A percentile compares a stretch with the other conserved stretches of the same genome.
Evolutionary conservation across 345 rosid genomes (phyloP).

Genomic region (Citrus reticulata): DNA sequence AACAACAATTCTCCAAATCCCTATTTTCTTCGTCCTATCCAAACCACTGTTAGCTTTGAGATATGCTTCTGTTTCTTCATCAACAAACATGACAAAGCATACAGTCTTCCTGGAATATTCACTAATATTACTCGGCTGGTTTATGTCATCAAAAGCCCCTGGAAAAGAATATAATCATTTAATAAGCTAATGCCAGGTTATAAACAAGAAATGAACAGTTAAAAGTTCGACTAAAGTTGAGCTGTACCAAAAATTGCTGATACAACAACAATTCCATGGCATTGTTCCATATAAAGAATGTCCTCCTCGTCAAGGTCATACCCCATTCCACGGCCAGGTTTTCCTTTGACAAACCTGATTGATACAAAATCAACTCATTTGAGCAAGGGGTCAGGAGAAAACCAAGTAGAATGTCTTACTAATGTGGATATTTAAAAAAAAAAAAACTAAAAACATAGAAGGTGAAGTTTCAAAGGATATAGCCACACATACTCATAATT

Average conservation of each 20-base stretch:
- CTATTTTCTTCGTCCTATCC: slow-evolving; percentile 51
- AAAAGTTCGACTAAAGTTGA: slow-evolving; percentile 10
- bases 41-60: slow-evolving; percentile 60
- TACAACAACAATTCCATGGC: slow-evolving; percentile 85
- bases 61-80: slow-evolving; percentile 87
- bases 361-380: background rate
- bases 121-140: slow-evolving; percentile 82
- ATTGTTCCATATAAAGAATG: slow-evolving; percentile 85
- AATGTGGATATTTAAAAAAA: background rate
- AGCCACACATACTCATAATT: background rate
- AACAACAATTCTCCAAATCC: slow-evolving; percentile 91
- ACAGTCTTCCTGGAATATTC: slow-evolving; percentile 68
- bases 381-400: background rate
- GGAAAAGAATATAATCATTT: slow-evolving; percentile 16
- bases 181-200: slow-evolving; percentile 17
- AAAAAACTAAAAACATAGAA: background rate
- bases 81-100: slow-evolving; percentile 95
- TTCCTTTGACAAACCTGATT: slow-evolving; percentile 82
- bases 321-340: slow-evolving; percentile 79
- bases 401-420: background rate
- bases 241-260: slow-evolving; percentile 92
- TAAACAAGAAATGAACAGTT: slow-evolving; percentile 5
- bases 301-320: slow-evolving; percentile 82
- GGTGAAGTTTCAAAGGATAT: background rate
- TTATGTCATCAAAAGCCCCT: slow-evolving; percentile 93